These are phyloP conservation scores for Quaeritorhiza haematococci DNA, from an alignment of 371 early-diverging fungal species.

Conservation along the genomic window DNA sequence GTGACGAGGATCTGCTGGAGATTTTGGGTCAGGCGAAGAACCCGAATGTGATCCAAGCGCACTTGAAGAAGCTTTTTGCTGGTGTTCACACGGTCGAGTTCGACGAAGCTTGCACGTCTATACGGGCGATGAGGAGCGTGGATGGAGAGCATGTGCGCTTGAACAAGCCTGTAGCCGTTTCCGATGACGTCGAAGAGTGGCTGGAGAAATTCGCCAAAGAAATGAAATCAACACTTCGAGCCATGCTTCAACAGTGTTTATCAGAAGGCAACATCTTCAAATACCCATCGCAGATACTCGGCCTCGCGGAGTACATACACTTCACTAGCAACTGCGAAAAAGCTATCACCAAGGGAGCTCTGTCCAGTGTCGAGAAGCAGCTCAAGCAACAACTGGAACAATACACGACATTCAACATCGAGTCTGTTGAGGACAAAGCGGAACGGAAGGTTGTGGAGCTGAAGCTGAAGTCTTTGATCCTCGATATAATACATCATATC, in stretches of 20 bases:
- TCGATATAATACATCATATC: conserved; percentile 47
- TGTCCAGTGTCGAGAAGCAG: conserved; percentile 15
- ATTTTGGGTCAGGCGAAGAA: conserved; percentile 49
- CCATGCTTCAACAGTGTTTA: conserved; percentile 30
- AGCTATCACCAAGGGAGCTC: conserved; percentile 21
- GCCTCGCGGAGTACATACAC: conserved; percentile 36
- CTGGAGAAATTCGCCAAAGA: conserved; percentile 38
- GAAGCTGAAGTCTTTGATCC: conserved; percentile 39
- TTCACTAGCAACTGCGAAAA: conserved; percentile 41
- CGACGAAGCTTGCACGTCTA: conserved; percentile 23
- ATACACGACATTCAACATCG: conserved; percentile 35
- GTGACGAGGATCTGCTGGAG: conserved; percentile 53
- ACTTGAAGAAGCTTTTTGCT: conserved; percentile 50
- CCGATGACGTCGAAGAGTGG: conserved; percentile 44
- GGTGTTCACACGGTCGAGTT: conserved; percentile 44
- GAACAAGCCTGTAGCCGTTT: conserved; percentile 34
- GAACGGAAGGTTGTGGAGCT: conserved; percentile 33
- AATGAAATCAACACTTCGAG: conserved; percentile 35
- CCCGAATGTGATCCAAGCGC: conserved; percentile 43
- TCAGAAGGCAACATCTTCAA: conserved; percentile 27
- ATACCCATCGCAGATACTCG: conserved; percentile 42
- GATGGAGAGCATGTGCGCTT: conserved; percentile 45
- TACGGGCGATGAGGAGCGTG: conserved; percentile 40
- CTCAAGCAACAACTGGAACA: conserved; percentile 32
- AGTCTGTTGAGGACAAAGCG: conserved; percentile 23